Conservation (phyloP, 441 rosid genomes). For the Euphorbia celastroides region DNA sequence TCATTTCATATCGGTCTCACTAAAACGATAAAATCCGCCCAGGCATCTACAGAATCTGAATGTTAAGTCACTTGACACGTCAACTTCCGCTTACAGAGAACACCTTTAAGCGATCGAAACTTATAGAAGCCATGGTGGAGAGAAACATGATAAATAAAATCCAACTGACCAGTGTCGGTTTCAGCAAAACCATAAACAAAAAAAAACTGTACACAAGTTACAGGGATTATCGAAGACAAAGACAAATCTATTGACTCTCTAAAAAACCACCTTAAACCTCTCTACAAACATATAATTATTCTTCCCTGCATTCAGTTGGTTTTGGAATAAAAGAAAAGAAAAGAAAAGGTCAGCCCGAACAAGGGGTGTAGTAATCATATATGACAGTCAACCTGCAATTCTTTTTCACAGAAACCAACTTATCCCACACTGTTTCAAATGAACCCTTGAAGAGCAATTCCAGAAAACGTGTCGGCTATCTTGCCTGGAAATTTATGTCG, state of each 20-base stretch:
- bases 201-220: constrained; percentile 40
- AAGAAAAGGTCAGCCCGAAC: constrained; percentile 19
- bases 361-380: constrained; percentile 16
- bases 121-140: too few species aligned
- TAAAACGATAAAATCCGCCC: too few species aligned
- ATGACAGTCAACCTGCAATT: constrained; percentile 11
- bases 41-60: too few species aligned
- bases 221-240: constrained; percentile 24
- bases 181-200: constrained; percentile 22
- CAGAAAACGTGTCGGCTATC: constrained; percentile 11
- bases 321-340: too few species aligned
- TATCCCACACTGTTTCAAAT: constrained; percentile 25
- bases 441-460: constrained; percentile 25
- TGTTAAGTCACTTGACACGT: too few species aligned
- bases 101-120: too few species aligned
- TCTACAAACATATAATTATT: constrained; percentile 31
- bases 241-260: neutral
- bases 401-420: constrained; percentile 27
- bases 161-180: constrained; percentile 21
- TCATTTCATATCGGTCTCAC: too few species aligned
- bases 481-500: constrained; percentile 11
- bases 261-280: too few species aligned
- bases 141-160: too few species aligned
- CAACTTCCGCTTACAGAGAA: too few species aligned
- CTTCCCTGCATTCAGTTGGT: constrained; percentile 20